Conservation (phyloP, 2,329 filamentous ascomycete genomes). For the Xylaria sp. region DNA sequence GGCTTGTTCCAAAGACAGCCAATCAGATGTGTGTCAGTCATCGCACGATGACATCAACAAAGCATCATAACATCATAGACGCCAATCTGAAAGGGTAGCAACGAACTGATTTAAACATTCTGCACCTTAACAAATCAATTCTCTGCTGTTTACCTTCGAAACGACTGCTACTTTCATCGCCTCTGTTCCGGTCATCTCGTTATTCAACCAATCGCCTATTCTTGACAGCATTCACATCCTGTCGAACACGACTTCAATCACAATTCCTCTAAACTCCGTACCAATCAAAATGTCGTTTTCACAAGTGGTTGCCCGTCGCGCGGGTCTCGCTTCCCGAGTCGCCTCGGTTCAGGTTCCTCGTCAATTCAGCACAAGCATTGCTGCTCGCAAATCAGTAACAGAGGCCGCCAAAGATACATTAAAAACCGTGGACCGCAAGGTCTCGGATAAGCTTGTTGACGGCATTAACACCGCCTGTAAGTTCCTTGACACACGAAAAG, state of each 20-base stretch:
- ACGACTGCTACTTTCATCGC: neutral
- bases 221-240: neutral
- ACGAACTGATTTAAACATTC: neutral
- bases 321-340: slow-evolving; percentile 53
- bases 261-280: neutral
- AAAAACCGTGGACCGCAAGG: slow-evolving; percentile 68
- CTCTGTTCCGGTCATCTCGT: neutral
- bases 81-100: neutral
- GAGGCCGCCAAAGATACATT: slow-evolving; percentile 69
- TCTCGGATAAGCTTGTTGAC: slow-evolving; percentile 70
- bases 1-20: neutral
- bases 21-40: slow-evolving; percentile 15
- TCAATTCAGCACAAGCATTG: slow-evolving; percentile 62
- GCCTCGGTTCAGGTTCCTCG: slow-evolving; percentile 57
- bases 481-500: slow-evolving; percentile 42
- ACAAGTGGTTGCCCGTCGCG: slow-evolving; percentile 59
- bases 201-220: neutral
- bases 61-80: slow-evolving; percentile 25
- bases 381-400: slow-evolving; percentile 60
- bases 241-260: neutral
- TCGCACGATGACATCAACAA: slow-evolving; percentile 32
- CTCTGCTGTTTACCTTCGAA: slow-evolving; percentile 8
- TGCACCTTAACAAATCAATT: neutral
- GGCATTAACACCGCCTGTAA: slow-evolving; percentile 69
- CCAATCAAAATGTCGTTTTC: slow-evolving; percentile 63